Evolutionary conservation across 805 yeast species (phyloP), one percentile per base, ranked within the genome.

Genomic region (Suhomyces prunicola): DNA sequence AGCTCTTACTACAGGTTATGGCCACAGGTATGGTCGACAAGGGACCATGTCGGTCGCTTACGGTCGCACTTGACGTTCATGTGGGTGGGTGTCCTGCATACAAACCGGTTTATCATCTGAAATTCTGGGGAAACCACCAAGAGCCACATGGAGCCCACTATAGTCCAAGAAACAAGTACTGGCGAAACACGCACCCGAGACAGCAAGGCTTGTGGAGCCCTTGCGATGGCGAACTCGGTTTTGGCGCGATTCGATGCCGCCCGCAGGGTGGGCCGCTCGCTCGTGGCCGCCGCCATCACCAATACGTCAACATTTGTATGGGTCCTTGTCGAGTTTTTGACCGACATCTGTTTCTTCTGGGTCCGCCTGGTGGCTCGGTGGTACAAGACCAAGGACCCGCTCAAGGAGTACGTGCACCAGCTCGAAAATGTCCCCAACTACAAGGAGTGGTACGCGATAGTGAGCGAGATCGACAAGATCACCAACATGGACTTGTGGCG

Each of bases 401-500:
- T 79, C 15, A 71, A 78, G 53, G 79, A 78, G 47, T 79, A 78
- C 10, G 73, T 80, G 46, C 77, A 77, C 56, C 74, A 76, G 54
- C 65, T 85, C 39, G 78, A 79, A 17, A 70, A 70, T 19, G 86
- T 87, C 17, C 72, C 76, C 44, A 77, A 80, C 17, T 88, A 83
- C 65, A 82, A 78, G 40, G 93, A 88, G 53, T 93, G 96, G 93
- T 85, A 79, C 56, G 70, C 68, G 19, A 77, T 81, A 0, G 77
- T 76, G 40, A 58, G 69, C 39, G 79, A 82, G 41, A 84, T 83
- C 45, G 84, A 63, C 71, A 79, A 77, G 50, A 57, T 72, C 46
- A 74, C 80, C 2, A 70, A 70, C 54, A 70, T 72, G 72, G 78
- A 75, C 54, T 60, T 74, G 51, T 76, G 96, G 96, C 77, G 97